Conservation (phyloP, 495 filamentous ascomycete genomes). For the Clohesyomyces aquaticus region DNA sequence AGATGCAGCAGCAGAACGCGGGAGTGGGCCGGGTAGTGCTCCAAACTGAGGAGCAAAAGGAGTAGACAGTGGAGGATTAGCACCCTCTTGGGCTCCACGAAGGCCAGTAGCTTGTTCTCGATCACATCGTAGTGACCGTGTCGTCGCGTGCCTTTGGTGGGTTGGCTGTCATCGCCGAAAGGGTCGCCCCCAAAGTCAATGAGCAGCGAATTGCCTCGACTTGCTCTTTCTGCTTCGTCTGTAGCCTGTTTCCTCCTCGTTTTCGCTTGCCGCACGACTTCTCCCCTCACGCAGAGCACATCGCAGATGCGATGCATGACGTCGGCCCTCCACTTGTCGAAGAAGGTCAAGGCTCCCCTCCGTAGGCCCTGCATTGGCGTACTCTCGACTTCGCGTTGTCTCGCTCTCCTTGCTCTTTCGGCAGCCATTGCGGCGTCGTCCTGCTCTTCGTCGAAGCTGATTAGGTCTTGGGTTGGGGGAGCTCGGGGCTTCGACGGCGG, state of each 20-base stretch:
- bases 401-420: slow-evolving; percentile 32
- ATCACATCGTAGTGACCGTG: slow-evolving; percentile 51
- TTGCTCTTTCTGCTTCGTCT: slow-evolving; percentile 23
- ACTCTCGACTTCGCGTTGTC: slow-evolving; percentile 31
- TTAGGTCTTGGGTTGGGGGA: slow-evolving; percentile 24
- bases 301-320: slow-evolving; percentile 40
- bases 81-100: slow-evolving; percentile 51
- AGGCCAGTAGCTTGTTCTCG: slow-evolving; percentile 49
- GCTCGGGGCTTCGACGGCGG: slow-evolving; percentile 23
- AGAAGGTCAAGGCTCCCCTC: slow-evolving; percentile 37
- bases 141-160: neutral
- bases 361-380: slow-evolving; percentile 40
- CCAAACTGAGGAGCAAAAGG: slow-evolving; percentile 75
- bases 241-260: slow-evolving; percentile 23
- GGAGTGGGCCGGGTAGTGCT: slow-evolving; percentile 77
- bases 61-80: slow-evolving; percentile 64
- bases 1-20: slow-evolving; percentile 73
- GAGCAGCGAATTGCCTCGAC: slow-evolving; percentile 32
- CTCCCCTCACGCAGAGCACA: slow-evolving; percentile 34
- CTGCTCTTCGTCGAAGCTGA: slow-evolving; percentile 38
- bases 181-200: slow-evolving; percentile 35
- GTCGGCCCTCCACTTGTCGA: slow-evolving; percentile 40
- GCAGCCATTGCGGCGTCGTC: slow-evolving; percentile 40
- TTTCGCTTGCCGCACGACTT: slow-evolving; percentile 37
- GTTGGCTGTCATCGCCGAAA: slow-evolving; percentile 7